Conservation (phyloP, 2,329 filamentous ascomycete species). For the Talaromyces amestolkiae region DNA sequence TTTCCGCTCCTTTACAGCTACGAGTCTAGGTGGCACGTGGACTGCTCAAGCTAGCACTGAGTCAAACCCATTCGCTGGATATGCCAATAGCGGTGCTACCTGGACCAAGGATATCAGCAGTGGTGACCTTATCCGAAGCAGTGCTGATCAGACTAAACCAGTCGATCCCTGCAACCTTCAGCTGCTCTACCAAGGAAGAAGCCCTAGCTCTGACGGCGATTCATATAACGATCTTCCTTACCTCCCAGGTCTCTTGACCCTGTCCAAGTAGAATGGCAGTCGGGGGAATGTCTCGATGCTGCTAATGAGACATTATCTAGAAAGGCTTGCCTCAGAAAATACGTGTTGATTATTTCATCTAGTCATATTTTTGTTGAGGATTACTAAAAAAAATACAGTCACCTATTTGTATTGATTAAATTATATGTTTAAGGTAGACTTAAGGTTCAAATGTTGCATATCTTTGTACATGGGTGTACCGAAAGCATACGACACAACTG, state of each 20-base stretch:
- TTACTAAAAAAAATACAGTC: not conserved
- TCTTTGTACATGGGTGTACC: not conserved
- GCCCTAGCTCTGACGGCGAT: slow-evolving; percentile 42
- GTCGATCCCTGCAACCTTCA: slow-evolving; percentile 64
- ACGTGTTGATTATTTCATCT: not conserved
- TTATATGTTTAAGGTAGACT: not conserved
- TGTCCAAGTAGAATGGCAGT: slow-evolving; percentile 25
- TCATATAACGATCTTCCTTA: slow-evolving; percentile 55
- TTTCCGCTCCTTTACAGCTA: slow-evolving; percentile 66
- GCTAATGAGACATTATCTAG: not conserved
- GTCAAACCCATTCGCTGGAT: slow-evolving; percentile 61
- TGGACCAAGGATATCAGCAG: slow-evolving; percentile 69
- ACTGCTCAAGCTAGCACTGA: slow-evolving; percentile 57
- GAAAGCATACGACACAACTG: not conserved
- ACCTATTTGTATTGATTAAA: not conserved
- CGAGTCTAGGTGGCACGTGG: slow-evolving; percentile 57
- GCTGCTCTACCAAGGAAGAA: slow-evolving; percentile 61
- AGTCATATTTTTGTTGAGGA: not conserved
- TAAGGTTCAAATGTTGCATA: not conserved
- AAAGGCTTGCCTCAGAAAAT: not conserved
- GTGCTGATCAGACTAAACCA: slow-evolving; percentile 61
- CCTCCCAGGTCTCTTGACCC: slow-evolving; percentile 55
- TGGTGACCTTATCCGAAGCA: slow-evolving; percentile 59
- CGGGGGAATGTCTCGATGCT: not conserved
- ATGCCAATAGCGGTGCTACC: slow-evolving; percentile 61